These are phyloP conservation scores for Geoglossum cookeanum DNA, from an alignment of 2,329 filamentous ascomycete species.

Conservation along the genomic window DNA sequence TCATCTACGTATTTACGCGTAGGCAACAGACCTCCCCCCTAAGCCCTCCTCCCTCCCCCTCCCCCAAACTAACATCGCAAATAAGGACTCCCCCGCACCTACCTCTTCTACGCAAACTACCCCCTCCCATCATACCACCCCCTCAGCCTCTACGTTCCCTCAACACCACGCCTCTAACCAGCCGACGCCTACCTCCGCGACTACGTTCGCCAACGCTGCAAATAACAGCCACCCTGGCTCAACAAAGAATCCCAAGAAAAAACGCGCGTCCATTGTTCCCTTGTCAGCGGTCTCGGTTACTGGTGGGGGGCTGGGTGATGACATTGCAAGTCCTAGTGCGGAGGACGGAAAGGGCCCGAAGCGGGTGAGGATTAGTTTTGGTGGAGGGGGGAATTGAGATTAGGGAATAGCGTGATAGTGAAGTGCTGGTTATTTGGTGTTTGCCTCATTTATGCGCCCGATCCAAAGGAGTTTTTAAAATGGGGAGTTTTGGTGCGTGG, in stretches of 20 bases:
- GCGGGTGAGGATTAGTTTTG: slow-evolving; percentile 2
- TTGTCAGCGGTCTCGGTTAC: not conserved
- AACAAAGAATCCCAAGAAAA: not conserved
- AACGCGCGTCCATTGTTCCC: not conserved
- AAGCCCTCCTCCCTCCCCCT: not conserved
- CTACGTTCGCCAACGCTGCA: not conserved
- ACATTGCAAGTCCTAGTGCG: not conserved
- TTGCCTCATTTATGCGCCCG: no score
- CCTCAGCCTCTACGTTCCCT: not conserved
- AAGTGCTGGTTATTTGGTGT: not conserved
- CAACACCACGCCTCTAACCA: not conserved
- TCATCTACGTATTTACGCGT: not conserved
- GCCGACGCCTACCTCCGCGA: not conserved
- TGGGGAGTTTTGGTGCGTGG: no score
- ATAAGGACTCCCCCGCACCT: not conserved
- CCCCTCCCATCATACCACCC: not conserved
- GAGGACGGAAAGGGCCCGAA: slow-evolving; percentile 1
- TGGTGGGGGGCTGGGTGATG: not conserved
- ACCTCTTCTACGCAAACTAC: not conserved
- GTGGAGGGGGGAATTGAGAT: not conserved
- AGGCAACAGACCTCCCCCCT: not conserved
- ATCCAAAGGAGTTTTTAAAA: no score
- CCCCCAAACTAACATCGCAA: not conserved
- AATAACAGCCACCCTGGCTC: not conserved
- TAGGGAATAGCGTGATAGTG: not conserved